A percentile compares a stretch with the other conserved stretches of the same genome.
phyloP scores from a whole-genome alignment of 495 filamentous ascomycete genomes.

The Barbatosphaeria neglecta region DNA sequence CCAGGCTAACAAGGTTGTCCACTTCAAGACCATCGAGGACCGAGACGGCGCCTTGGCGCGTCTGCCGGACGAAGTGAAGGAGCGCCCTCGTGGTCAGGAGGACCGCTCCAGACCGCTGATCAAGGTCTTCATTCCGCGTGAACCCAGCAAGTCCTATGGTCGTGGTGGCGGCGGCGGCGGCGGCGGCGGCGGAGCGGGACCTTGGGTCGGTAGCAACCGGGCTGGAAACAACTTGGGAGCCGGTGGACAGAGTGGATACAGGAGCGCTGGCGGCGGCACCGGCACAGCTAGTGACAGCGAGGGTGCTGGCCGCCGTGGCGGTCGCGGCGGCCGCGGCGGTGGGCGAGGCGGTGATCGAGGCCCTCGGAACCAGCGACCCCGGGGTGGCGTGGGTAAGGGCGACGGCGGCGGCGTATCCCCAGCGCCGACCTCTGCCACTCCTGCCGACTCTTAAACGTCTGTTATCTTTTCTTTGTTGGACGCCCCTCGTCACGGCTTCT shows the following conservation, averaged over 20 bases:
- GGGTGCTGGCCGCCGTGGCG: slow-evolving; percentile 49
- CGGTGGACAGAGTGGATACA: slow-evolving; percentile 47
- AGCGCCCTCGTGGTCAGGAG: slow-evolving; percentile 36
- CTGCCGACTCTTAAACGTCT: slow-evolving; percentile 30
- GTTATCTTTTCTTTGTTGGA: neutral
- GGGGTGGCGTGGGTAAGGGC: slow-evolving; percentile 42
- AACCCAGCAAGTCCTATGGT: slow-evolving; percentile 33
- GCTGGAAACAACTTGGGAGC: slow-evolving; percentile 27
- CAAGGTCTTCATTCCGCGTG: slow-evolving; percentile 63
- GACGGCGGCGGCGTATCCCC: slow-evolving; percentile 40
- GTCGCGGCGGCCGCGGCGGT: slow-evolving; percentile 47
- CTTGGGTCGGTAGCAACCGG: slow-evolving; percentile 61
- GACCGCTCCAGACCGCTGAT: slow-evolving; percentile 65
- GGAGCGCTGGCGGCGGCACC: slow-evolving; percentile 47
- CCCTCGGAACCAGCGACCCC: slow-evolving; percentile 45
- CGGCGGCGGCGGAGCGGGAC: slow-evolving; percentile 52
- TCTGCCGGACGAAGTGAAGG: slow-evolving; percentile 63
- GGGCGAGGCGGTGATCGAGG: slow-evolving; percentile 46
- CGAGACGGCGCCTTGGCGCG: slow-evolving; percentile 63
- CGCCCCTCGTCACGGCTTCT: neutral
- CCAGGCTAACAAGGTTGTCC: slow-evolving; percentile 64
- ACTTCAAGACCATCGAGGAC: slow-evolving; percentile 66
- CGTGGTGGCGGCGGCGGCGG: slow-evolving; percentile 46
- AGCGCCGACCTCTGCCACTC: slow-evolving; percentile 37
- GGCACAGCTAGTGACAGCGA: slow-evolving; percentile 69